Base-by-base conservation (phyloP, 2,329 filamentous ascomycete genomes). In the Hypocreales sp. region DNA sequence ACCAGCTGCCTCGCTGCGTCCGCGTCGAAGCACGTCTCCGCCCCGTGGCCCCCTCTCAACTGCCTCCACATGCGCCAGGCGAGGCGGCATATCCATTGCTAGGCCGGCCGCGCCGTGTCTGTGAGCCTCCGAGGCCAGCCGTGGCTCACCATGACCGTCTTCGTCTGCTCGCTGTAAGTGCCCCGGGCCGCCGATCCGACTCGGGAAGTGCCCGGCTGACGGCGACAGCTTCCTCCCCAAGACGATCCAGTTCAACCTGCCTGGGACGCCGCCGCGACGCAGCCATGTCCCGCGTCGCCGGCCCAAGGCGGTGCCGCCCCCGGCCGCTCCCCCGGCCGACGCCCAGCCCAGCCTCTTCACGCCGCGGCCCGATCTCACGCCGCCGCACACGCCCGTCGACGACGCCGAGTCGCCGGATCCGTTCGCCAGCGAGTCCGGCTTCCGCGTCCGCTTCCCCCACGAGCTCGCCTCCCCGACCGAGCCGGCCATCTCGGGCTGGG, bases 211-310 rank as follows among this genome's bases (percentile, higher is more conserved):
- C n/a, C n/a, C n/a, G n/a, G n/a, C n/a, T n/a, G 10, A 4, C 23
- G 10, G 9, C 14, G 24, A 38, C 47, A 93, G 86, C 31, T 93
- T 93, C 48, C 69, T 94, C 20, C 87, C 87, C 19, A 86, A 92
- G 51, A 95, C 87, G 22, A 65, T 93, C 44, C 76, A 92, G 51
- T 95, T 95, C 51, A 75, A 76, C 40, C 63, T 80, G 31, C 69
- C 71, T 8, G 62, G 64, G 21, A 63, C 61, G 18, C 58, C 60
- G 27, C 55, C 51, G 31, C 56, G 46, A 35, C 46, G 45, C 33
- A 48, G 41, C 37, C 48, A 48, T 10, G 9, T 27, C 35, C 25
- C 37, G 31, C 46, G 40, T 42, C 35, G 41, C 38, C 34, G 43
- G 30, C 31, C 45, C 37, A 42, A 44, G 36, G 34, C 44, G 19